A percentile compares a stretch with the other conserved stretches of the same genome.
Conservation (phyloP, 2,329 filamentous ascomycete genomes). For the Ceratocystis colombiana region DNA sequence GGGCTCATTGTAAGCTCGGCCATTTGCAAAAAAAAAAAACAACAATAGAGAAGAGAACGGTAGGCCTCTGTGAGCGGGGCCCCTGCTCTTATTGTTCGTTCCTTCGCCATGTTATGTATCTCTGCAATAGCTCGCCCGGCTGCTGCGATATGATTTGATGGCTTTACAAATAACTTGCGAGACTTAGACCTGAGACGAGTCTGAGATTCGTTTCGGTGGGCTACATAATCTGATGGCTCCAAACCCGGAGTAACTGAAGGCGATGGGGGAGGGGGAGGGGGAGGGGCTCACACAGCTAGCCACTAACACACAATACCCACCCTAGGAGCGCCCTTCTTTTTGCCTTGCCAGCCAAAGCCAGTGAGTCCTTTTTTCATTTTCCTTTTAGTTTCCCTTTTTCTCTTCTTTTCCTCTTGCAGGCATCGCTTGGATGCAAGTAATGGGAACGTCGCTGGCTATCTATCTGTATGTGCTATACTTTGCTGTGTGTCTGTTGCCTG, state of each 20-base stretch:
- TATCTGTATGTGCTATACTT: not conserved
- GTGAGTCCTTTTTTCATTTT: too few relatives aligned
- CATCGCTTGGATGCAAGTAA: not conserved
- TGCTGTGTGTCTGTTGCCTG: not conserved
- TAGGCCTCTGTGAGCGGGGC: not conserved
- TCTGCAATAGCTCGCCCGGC: not conserved
- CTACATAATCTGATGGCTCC: not conserved
- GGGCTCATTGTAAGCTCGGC: not conserved
- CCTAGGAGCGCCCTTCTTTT: too few relatives aligned
- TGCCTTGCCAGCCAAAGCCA: too few relatives aligned
- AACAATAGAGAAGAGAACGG: not conserved
- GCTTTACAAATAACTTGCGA: not conserved
- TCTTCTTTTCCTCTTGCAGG: not conserved
- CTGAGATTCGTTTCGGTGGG: slow-evolving; percentile 1
- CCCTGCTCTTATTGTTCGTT: slow-evolving; percentile 9
- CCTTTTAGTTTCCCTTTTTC: not conserved
- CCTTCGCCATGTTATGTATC: not conserved
- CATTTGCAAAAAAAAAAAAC: not conserved
- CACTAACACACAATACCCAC: not conserved
- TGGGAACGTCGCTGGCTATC: not conserved
- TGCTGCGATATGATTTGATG: not conserved
- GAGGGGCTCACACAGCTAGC: not conserved
- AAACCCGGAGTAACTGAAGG: not conserved
- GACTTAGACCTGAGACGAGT: slow-evolving; percentile 6
- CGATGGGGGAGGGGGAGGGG: not conserved